Percentiles rank a stretch among this genome's conserved stretches.
Evolutionary conservation across 768 basidiomycete species (phyloP).

Genomic region (Russula ochroleuca): DNA sequence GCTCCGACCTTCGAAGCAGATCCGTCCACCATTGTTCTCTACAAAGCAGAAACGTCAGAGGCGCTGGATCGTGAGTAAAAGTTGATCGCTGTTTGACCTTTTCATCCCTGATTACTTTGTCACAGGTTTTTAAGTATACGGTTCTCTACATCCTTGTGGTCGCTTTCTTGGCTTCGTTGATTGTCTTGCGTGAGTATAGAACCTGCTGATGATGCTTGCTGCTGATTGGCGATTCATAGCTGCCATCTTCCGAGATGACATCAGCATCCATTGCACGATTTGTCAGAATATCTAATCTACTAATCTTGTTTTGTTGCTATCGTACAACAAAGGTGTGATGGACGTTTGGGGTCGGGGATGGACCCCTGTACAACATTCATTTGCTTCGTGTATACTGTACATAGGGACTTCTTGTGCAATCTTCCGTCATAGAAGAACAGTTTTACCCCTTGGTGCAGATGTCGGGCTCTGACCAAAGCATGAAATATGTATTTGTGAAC

Average conservation of each 20-base stretch:
- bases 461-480: background rate
- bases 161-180: slow-evolving; percentile 71
- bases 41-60: slow-evolving; percentile 91
- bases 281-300: slow-evolving; percentile 76
- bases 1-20: slow-evolving; percentile 92
- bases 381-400: slow-evolving; percentile 19
- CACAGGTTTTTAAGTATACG: slow-evolving; percentile 77
- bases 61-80: slow-evolving; percentile 71
- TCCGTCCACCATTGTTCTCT: slow-evolving; percentile 87
- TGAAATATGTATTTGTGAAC: background rate
- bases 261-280: slow-evolving; percentile 75
- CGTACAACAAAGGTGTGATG: slow-evolving; percentile 17
- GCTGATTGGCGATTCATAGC: slow-evolving; percentile 43
- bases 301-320: slow-evolving; percentile 26
- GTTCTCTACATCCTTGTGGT: slow-evolving; percentile 76
- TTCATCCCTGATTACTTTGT: background rate
- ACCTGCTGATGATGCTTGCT: slow-evolving; percentile 12
- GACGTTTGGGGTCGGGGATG: slow-evolving; percentile 8
- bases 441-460: background rate
- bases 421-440: background rate
- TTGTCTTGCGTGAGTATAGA: slow-evolving; percentile 67
- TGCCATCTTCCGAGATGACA: slow-evolving; percentile 72
- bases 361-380: slow-evolving; percentile 25
- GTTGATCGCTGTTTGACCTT: slow-evolving; percentile 2
- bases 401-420: slow-evolving; percentile 4